Evolutionary conservation across 495 filamentous ascomycete species (phyloP).

Genomic region (Copromyces sp.): DNA sequence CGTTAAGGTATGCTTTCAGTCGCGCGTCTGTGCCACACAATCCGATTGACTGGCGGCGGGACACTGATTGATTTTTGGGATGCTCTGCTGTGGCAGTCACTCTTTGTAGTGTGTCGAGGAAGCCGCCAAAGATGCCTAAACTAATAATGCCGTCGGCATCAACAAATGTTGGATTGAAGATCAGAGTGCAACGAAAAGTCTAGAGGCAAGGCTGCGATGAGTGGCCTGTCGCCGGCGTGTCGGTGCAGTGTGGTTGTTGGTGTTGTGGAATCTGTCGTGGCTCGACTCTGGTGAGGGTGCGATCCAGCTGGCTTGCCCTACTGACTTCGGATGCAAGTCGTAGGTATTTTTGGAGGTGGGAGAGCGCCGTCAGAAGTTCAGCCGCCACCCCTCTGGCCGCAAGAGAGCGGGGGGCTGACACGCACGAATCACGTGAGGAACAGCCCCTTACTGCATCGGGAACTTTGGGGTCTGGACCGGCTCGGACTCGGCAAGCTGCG

Average conservation of each 20-base stretch:
- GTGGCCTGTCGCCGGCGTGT: background rate
- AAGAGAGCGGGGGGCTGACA: conserved; percentile 7
- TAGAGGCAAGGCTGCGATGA: background rate
- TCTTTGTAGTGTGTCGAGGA: background rate
- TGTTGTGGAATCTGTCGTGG: background rate
- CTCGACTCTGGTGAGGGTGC: background rate
- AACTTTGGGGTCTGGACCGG: background rate
- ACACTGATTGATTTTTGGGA: background rate
- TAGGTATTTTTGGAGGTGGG: conserved; percentile 6
- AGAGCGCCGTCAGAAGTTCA: conserved; percentile 2
- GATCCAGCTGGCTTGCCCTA: background rate
- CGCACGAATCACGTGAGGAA: conserved; percentile 7
- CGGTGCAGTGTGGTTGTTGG: background rate
- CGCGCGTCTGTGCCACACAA: background rate
- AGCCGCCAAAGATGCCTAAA: background rate
- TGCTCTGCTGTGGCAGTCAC: background rate
- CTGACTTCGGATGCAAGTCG: background rate
- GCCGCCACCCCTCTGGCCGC: conserved; percentile 3
- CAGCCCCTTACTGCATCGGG: background rate
- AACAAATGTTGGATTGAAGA: background rate
- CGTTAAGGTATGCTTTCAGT: background rate
- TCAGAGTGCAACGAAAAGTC: background rate
- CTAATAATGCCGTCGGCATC: background rate
- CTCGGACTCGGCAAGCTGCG: background rate
- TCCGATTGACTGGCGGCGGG: background rate